Conservation (phyloP, 139 green algal species). For the Coelastrella sp. region DNA sequence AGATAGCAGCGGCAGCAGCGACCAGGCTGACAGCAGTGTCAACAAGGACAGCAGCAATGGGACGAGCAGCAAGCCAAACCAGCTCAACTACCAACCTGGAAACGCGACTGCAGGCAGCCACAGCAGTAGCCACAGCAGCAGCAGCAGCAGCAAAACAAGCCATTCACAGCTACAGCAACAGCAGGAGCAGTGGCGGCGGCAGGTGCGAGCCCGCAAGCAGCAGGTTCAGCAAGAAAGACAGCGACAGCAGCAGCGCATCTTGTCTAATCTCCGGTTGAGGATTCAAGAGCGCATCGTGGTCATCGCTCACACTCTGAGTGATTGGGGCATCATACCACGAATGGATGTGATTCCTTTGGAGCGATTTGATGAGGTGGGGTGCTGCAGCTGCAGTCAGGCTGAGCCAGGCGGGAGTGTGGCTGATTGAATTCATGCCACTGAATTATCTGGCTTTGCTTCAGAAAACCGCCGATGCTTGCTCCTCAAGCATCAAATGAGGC, state of each 20-base stretch:
- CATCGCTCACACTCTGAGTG: constrained; percentile 53
- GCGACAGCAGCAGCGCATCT: background rate
- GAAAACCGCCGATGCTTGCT: too few species aligned
- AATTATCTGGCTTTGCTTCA: background rate
- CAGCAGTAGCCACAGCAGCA: background rate
- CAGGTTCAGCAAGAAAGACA: background rate
- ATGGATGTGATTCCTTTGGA: constrained; percentile 58
- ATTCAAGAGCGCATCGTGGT: background rate
- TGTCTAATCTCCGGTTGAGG: background rate
- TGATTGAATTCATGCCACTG: background rate
- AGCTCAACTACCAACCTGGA: background rate
- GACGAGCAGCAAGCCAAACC: background rate
- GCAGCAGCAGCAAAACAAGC: background rate
- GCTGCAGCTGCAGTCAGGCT: background rate
- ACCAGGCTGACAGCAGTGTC: background rate
- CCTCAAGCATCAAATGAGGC: too few species aligned
- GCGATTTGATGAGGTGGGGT: constrained; percentile 39
- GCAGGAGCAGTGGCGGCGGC: background rate
- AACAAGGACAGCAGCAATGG: background rate
- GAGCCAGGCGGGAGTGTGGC: background rate
- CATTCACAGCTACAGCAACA: constrained; percentile 17
- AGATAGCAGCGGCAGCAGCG: constrained; percentile 32
- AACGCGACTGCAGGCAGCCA: background rate
- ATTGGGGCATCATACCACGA: constrained; percentile 57
- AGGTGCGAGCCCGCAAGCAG: background rate